Conservation (phyloP, 2,329 filamentous ascomycete species). For the Curvularia lunata region DNA sequence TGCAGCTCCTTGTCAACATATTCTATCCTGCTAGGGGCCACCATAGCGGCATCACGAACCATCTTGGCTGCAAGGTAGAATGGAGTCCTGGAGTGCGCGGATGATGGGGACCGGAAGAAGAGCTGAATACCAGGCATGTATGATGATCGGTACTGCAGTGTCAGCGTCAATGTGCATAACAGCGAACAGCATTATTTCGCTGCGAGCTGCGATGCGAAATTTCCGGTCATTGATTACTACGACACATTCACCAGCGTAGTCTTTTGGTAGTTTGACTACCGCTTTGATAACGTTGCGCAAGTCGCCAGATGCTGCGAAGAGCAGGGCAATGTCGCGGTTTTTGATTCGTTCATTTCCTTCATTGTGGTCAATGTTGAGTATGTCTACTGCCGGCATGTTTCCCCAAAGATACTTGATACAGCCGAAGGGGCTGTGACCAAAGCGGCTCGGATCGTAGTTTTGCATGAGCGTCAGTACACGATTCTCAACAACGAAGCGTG, state of each 20-base stretch:
- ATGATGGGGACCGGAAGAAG: slow-evolving; percentile 35
- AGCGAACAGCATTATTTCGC: slow-evolving; percentile 51
- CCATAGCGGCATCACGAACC: too few relatives aligned
- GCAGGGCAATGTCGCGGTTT: slow-evolving; percentile 30
- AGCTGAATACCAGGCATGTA: slow-evolving; percentile 58
- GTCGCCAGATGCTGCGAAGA: slow-evolving; percentile 56
- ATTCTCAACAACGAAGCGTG: neutral
- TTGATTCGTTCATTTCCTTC: slow-evolving; percentile 36
- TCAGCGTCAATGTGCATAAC: slow-evolving; percentile 28
- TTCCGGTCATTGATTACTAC: slow-evolving; percentile 53
- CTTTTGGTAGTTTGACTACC: slow-evolving; percentile 41
- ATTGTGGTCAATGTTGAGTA: slow-evolving; percentile 42
- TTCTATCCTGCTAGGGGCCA: too few relatives aligned
- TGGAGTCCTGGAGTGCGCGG: slow-evolving; percentile 22
- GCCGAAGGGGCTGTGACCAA: neutral
- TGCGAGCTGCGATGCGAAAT: slow-evolving; percentile 49
- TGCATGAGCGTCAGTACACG: neutral
- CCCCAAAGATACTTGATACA: neutral
- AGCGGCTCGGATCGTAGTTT: neutral
- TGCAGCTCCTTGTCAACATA: too few relatives aligned
- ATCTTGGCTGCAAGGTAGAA: slow-evolving; percentile 32
- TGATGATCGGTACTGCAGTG: slow-evolving; percentile 41
- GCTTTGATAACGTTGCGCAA: slow-evolving; percentile 54
- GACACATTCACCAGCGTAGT: slow-evolving; percentile 31
- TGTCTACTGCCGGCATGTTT: slow-evolving; percentile 27